Base-by-base conservation (phyloP, 2,329 filamentous ascomycete species). In the Gnomoniopsis smithogilvyi region DNA sequence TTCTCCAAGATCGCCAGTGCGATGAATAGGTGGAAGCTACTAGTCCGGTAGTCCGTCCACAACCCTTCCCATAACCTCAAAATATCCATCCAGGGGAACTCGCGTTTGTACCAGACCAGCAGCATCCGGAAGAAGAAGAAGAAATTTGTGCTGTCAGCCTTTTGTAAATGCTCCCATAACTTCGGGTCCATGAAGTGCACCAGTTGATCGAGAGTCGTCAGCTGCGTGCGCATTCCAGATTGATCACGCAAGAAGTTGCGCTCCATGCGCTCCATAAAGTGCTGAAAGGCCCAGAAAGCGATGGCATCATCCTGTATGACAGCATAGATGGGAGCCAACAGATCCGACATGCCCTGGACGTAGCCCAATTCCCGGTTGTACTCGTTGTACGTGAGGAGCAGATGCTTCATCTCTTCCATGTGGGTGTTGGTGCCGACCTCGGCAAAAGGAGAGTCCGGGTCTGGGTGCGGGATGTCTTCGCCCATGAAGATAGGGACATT, bases 91-190 rank as follows among this genome's bases (percentile, higher is more conserved):
- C 94, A 99, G 65, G 86, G 83, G 67, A 99, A 99, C 74, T 99
- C 95, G 51, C 95, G 89, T 79, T 99, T 99, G 74, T 95, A 99
- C 95, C 95, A 99, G 11, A 99, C 95, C 1, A 99, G 81, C 36
- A 99, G 81, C 95, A 98, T 98, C 61, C 95, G 90, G 84, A 98
- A 99, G 80, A 99, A 98, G 79, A 99, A 99, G 76, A 99, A 99
- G 75, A 99, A 99, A 73, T 99, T 99, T 24, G 95, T 99, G 68
- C 90, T 96, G 68, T 99, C 96, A 21, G 93, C 91, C 17, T 84
- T 87, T 72, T 96, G 86, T 0, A 99, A 84, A 67, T 99, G 95
- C 2, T 90, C 81, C 74, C 97, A 98, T 8, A 99, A 85, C 70
- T 92, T 90, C 0, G 96, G 95, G 66, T 99, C 95, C 86, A 99